Conservation (phyloP, 345 rosid species). For the Salix caprea region DNA sequence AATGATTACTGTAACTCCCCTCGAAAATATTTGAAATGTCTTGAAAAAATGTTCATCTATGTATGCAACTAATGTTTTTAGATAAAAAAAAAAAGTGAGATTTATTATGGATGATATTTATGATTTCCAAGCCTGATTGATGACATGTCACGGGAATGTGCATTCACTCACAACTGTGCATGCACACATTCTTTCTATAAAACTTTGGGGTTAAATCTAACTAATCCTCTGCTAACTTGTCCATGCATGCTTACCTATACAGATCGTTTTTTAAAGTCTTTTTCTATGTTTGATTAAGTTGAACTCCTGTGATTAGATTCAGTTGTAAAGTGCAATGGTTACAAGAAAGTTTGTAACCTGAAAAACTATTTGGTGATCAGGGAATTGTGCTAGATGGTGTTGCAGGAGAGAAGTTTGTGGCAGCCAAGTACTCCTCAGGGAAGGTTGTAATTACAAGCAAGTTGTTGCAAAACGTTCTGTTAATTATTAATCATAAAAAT, state of each 20-base stretch:
- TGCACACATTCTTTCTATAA: neutral
- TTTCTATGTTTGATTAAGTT: neutral
- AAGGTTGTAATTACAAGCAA: constrained; percentile 46
- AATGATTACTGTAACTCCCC: neutral
- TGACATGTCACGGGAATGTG: neutral
- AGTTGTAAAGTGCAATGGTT: neutral
- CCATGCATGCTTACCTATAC: neutral
- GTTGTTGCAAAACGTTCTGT: neutral
- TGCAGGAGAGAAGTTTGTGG: constrained; percentile 72
- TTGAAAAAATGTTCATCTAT: neutral
- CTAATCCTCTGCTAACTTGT: neutral
- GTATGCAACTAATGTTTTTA: neutral
- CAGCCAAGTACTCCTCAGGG: constrained; percentile 79
- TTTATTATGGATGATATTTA: neutral
- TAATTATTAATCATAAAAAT: neutral
- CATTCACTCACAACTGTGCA: neutral
- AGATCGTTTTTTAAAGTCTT: neutral
- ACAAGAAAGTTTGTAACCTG: neutral
- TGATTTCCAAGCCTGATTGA: neutral
- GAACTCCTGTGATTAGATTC: neutral
- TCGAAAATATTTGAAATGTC: neutral
- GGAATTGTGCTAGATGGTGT: constrained; percentile 61
- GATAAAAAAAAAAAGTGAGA: neutral
- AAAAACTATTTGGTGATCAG: constrained; percentile 43
- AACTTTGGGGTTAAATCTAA: neutral